These are phyloP conservation scores for Aspergillus brunneoviolaceus DNA, from an alignment of 2,329 filamentous ascomycete genomes.

Conservation along the genomic window DNA sequence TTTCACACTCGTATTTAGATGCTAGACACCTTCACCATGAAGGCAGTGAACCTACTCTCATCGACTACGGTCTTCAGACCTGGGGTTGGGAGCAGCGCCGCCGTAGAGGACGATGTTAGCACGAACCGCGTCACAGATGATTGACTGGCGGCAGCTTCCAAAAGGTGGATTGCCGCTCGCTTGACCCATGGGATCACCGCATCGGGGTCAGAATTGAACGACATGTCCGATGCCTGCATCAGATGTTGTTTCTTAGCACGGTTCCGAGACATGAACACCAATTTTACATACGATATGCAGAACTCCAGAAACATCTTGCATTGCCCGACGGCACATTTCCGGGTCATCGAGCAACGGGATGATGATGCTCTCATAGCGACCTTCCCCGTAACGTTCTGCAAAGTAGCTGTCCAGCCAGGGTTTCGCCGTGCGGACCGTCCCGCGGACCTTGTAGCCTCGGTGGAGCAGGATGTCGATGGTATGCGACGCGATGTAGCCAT, in stretches of 20 bases:
- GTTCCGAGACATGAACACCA: not conserved
- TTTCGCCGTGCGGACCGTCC: constrained; percentile 41
- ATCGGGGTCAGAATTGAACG: constrained; percentile 12
- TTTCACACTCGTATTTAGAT: not conserved
- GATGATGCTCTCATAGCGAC: not conserved
- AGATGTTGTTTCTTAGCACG: not conserved
- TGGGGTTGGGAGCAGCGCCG: constrained; percentile 1
- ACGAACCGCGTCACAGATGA: constrained; percentile 18
- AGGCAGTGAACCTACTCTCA: constrained; percentile 12
- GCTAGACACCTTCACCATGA: not conserved
- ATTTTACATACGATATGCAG: not conserved
- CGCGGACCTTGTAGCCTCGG: constrained; percentile 44
- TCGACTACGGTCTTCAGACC: constrained; percentile 1
- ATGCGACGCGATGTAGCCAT: constrained; percentile 46
- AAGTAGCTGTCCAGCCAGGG: constrained; percentile 32
- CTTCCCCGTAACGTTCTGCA: constrained; percentile 21
- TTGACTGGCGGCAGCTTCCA: constrained; percentile 13
- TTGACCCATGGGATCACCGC: constrained; percentile 12
- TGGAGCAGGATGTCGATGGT: constrained; percentile 41
- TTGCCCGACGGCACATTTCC: not conserved
- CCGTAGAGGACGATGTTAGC: constrained; percentile 20
- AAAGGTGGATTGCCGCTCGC: constrained; percentile 10
- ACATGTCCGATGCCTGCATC: constrained; percentile 11
- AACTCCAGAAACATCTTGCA: not conserved
- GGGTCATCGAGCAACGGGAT: not conserved